phyloP scores from a whole-genome alignment of 495 filamentous ascomycete species.

The Hypomontagnella monticulosa region DNA sequence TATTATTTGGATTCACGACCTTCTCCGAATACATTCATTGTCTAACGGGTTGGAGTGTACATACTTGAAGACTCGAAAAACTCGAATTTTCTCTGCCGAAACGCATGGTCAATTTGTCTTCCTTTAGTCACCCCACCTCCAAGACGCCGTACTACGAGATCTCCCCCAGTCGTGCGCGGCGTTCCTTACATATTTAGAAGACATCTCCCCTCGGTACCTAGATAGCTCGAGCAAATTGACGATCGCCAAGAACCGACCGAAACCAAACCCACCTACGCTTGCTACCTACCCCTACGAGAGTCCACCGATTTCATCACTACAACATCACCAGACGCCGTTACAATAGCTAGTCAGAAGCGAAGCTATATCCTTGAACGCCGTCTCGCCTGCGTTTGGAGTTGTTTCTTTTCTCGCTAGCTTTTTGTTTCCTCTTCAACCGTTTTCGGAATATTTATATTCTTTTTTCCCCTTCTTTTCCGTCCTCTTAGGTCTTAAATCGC shows the following conservation, averaged over 20 bases:
- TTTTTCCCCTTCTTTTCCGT: background rate
- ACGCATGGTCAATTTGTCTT: slow-evolving; percentile 9
- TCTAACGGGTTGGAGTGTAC: too few relatives aligned
- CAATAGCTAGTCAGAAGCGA: slow-evolving; percentile 8
- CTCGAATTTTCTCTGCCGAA: too few relatives aligned
- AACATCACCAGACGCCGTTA: slow-evolving; percentile 10
- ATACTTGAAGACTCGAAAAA: too few relatives aligned
- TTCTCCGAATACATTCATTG: too few relatives aligned
- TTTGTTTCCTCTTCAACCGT: background rate
- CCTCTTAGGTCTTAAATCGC: background rate
- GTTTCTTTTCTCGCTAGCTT: background rate
- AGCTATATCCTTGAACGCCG: slow-evolving; percentile 17
- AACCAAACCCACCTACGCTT: slow-evolving; percentile 10
- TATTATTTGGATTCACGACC: too few relatives aligned
- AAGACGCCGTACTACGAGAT: background rate
- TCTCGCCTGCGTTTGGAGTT: slow-evolving; percentile 11
- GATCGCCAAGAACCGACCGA: slow-evolving; percentile 27
- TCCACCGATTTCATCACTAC: slow-evolving; percentile 22
- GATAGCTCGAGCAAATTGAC: too few relatives aligned
- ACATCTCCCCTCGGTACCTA: background rate
- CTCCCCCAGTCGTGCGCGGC: background rate
- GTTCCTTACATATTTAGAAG: slow-evolving; percentile 17
- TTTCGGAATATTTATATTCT: slow-evolving; percentile 13
- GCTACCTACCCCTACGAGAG: slow-evolving; percentile 15
- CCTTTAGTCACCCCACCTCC: slow-evolving; percentile 24